Base-by-base conservation (phyloP, 345 rosid genomes). In the Acer negundo region DNA sequence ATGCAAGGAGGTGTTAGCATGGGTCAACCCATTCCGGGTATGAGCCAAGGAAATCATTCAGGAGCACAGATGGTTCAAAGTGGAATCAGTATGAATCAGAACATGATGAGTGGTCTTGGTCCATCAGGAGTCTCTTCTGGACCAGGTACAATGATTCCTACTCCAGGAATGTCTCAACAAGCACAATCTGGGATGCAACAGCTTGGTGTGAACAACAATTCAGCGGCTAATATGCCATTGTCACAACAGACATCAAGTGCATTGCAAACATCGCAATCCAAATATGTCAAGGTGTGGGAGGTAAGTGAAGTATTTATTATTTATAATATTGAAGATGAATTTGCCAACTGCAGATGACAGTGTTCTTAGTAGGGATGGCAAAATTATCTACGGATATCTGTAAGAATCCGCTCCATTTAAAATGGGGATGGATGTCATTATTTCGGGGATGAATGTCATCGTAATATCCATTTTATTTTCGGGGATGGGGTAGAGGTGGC, bases 221-320 rank as follows among this genome's bases (percentile, higher is more conserved):
- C 94, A 78, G 93, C 90, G 61, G 84, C 88, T 70, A 93, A 82
- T 84, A 86, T 91, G 89, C 84, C 89, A 23, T 74, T 94, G 86
- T 81, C 97, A 46, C 98, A 94, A 79, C 95, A 85, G 80, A 81
- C 95, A 19, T 78, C 97, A 47, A 87, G 87, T 73, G 84, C 93
- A 77, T 28, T 91, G 88, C 98, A 91, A 80, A 51, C 90, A 76
- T 78, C 92, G 44, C 95, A 92, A 75, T 86, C 95, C 75, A 94
- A 94, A 90, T 94, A 96, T 81, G 86, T 94, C 12, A 96, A 87
- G 87, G 92, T 96, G 76, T 96, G 98, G 99, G 98, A 96, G 97
- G 99, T 92, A 87, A 84, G 87, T 78, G 24, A 77, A 68, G n/a
- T 47, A 51, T 47, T 7, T 67, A 2, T 22, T 1, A 26, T 7